Conservation (phyloP, 768 basidiomycete genomes). For the Suillus subalutaceus region DNA sequence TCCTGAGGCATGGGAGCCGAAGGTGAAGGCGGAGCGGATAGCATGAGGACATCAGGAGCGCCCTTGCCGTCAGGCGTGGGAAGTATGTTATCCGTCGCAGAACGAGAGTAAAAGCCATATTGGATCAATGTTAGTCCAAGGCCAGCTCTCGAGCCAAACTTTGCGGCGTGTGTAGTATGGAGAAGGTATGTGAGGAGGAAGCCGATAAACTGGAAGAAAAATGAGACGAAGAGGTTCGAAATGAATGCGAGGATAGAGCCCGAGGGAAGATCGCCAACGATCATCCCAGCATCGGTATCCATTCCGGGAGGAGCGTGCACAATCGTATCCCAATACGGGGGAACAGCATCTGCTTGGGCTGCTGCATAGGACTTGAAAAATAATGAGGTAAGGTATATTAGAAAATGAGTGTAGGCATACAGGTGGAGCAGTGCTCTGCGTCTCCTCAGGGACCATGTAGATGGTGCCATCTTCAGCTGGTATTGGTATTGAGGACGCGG, state of each 20-base stretch:
- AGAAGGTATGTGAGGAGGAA: slow-evolving; percentile 93
- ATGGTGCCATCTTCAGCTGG: slow-evolving; percentile 56
- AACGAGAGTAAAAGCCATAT: slow-evolving; percentile 78
- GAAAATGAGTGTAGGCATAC: slow-evolving; percentile 48
- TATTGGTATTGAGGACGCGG: slow-evolving; percentile 49
- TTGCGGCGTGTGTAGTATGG: slow-evolving; percentile 89
- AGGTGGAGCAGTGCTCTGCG: slow-evolving; percentile 82
- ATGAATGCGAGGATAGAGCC: slow-evolving; percentile 77
- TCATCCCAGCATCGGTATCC: slow-evolving; percentile 61
- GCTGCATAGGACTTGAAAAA: slow-evolving; percentile 72
- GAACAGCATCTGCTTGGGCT: slow-evolving; percentile 88
- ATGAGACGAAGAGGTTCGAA: slow-evolving; percentile 81
- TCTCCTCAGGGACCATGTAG: slow-evolving; percentile 76
- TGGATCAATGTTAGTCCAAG: slow-evolving; percentile 96
- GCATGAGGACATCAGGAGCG: slow-evolving; percentile 20
- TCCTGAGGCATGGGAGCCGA: slow-evolving; percentile 14
- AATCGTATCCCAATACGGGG: slow-evolving; percentile 97
- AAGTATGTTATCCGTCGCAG: slow-evolving; percentile 34
- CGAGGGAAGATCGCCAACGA: slow-evolving; percentile 90
- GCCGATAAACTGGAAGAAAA: slow-evolving; percentile 97
- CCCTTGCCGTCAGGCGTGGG: slow-evolving; percentile 21
- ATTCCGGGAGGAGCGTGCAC: slow-evolving; percentile 74
- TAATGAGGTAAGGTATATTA: slow-evolving; percentile 6
- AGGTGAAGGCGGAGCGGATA: slow-evolving; percentile 30
- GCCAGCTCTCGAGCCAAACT: slow-evolving; percentile 91